Base-by-base conservation (phyloP, 2,329 filamentous ascomycete species). In the Penicillium oxalicum region DNA sequence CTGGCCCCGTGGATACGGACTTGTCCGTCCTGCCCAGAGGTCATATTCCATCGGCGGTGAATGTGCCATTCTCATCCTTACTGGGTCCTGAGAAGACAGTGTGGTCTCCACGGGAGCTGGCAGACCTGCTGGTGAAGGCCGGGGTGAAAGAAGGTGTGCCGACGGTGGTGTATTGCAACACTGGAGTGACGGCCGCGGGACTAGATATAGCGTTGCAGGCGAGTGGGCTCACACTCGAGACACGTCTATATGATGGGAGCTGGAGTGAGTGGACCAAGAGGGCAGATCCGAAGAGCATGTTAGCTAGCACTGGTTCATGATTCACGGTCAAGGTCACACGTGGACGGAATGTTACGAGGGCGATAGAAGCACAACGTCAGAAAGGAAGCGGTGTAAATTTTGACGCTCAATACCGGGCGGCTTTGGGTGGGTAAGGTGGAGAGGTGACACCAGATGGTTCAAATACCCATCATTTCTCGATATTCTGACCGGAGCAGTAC, bases 211-310 rank as follows among this genome's bases (percentile, higher is more conserved):
- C 58, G 0, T 42, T 65, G 43, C 27, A 47, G 12, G 40, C 50
- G 34, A 51, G 54, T 11, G 61, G 61, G 0, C 58, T 50, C 2
- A 8, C n/a, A 6, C 26, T 57, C 24, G 34, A 25, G 9, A 58
- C 53, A 44, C 51, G 61, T 47, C 28, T 66, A 9, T 66, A 66
- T 46, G 63, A 66, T 58, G 63, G 62, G 13, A 66, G 63, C 35
- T 66, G 63, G 63, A 59, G 54, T 48, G 63, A 66, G 41, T 66
- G 62, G 63, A 55, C 49, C 9, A 44, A 53, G 4, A 51, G 56
- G 40, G 61, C 52, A 7, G 53, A 51, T 8, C 11, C 8, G 25
- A 35, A 50, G 8, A 49, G 48, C 26, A 37, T 55, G 42, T 32
- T 7, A 8, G 29, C 11, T 3, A 32, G 29, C 11, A 32, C 8